Percentiles rank a stretch among this genome's conserved stretches.
These are phyloP conservation scores for Alternaria brassicae DNA, from an alignment of 2,329 filamentous ascomycete species.

Conservation along the genomic window DNA sequence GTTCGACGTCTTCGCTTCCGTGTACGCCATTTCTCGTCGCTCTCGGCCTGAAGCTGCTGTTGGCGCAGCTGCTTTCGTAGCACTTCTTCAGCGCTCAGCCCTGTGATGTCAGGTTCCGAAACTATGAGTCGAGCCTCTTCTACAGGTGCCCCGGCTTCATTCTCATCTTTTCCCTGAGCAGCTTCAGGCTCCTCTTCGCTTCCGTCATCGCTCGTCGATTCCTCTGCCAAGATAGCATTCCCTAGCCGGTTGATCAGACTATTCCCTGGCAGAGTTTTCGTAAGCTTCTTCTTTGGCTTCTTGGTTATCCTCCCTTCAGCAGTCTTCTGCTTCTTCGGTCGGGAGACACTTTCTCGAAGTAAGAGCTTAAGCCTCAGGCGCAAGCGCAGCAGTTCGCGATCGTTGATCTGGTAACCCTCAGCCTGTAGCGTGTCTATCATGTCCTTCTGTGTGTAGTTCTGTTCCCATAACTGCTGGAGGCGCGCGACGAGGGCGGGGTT, in stretches of 20 bases:
- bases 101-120: constrained; percentile 12
- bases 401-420: constrained; percentile 76
- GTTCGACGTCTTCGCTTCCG: constrained; percentile 73
- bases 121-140: constrained; percentile 14
- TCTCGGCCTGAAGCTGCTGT: constrained; percentile 62
- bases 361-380: constrained; percentile 73
- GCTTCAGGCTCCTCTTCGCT: constrained; percentile 20
- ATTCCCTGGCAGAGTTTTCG: constrained; percentile 22
- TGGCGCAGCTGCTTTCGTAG: constrained; percentile 39
- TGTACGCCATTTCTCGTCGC: constrained; percentile 66
- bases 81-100: constrained; percentile 33
- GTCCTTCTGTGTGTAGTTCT: constrained; percentile 73
- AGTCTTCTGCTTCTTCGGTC: constrained; percentile 60
- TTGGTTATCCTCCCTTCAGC: constrained; percentile 18
- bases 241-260: constrained; percentile 38
- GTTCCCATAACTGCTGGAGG: constrained; percentile 79
- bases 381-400: constrained; percentile 73
- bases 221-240: constrained; percentile 37
- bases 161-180: background rate
- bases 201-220: constrained; percentile 25
- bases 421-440: constrained; percentile 74
- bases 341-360: constrained; percentile 60
- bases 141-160: background rate
- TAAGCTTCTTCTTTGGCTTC: constrained; percentile 22
- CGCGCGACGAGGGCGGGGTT: constrained; percentile 71